These are phyloP conservation scores for Ogataea pilisensis DNA, from an alignment of 805 yeast species.

Conservation along the genomic window DNA sequence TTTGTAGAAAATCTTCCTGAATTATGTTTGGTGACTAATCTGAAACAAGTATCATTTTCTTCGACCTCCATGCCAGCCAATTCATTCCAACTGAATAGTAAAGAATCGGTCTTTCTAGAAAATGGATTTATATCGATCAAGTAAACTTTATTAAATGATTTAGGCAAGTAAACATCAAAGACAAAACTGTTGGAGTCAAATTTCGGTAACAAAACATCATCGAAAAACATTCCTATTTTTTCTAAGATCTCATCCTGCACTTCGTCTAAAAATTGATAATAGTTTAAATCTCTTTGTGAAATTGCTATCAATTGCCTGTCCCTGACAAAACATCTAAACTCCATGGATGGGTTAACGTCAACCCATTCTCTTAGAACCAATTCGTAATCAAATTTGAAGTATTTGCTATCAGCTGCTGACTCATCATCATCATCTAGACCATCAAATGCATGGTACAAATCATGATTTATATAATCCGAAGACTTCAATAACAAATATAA, in stretches of 20 bases:
- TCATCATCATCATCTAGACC: conserved; percentile 30
- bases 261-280: conserved; percentile 63
- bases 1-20: conserved; percentile 72
- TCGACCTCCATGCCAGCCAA: conserved; percentile 35
- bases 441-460: conserved; percentile 68
- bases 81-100: conserved; percentile 84
- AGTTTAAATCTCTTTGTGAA: conserved; percentile 83
- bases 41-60: conserved; percentile 43
- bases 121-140: conserved; percentile 88
- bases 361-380: conserved; percentile 82
- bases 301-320: conserved; percentile 63
- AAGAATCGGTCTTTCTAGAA: conserved; percentile 69
- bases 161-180: conserved; percentile 79
- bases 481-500: conserved; percentile 78
- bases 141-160: conserved; percentile 61
- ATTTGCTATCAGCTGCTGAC: conserved; percentile 21
- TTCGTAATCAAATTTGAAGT: conserved; percentile 42
- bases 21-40: conserved; percentile 67
- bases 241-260: conserved; percentile 44
- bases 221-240: conserved; percentile 53
- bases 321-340: conserved; percentile 81
- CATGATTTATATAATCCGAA: conserved; percentile 85
- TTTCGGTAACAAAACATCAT: conserved; percentile 39
- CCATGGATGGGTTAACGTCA: conserved; percentile 81
- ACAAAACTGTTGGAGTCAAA: conserved; percentile 59